Evolutionary conservation across 495 filamentous ascomycete genomes (phyloP), one percentile per base, ranked within the genome.

Genomic region (Alectoria sarmentosa): DNA sequence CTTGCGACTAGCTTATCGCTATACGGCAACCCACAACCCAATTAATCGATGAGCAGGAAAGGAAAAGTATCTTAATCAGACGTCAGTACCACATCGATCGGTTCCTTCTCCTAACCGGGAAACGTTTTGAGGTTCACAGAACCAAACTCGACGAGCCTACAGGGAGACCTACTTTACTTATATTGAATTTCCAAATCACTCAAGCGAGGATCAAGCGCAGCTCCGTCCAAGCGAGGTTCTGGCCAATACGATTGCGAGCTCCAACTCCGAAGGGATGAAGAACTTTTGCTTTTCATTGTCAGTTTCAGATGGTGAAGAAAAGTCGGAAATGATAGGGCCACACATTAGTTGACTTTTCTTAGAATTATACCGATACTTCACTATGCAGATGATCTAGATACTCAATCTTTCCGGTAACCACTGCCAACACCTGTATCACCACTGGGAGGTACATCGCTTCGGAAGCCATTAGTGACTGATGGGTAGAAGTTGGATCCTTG

Each of bases 211-310:
- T 75, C 11, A 80, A 63, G 19, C 77, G 74, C 76, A 79, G 77
- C 69, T 81, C 78, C 13, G 74, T 73, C 34, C 77, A 80, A 58
- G 78, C 75, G 46, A 79, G 69, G 65, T 82, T 83, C 67, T 75
- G 72, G 39, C 84, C 86, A 48, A 88, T 74, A 63, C 86, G 88
- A 67, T 85, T 83, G n/a, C 86, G 72, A 4, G 81, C 76, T 0
- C 86, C 86, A 34, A 80, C n/a, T 36, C 77, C 75, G 64, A 88
- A 89, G 3, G 84, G 83, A 64, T 82, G 78, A 80, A 72, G 0
- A 85, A 75, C 23, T 48, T 30, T 21, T 32, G 48, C 11, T 58
- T 34, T 19, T 58, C 32, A 39, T 34, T 23, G 34, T 32, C 28
- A 38, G 39, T 38, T 39, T 34, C 14, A 34, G 56, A 41, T 36